Evolutionary conservation across 163 green algal genomes (phyloP).

Genomic region (Scenedesmus sp.): DNA sequence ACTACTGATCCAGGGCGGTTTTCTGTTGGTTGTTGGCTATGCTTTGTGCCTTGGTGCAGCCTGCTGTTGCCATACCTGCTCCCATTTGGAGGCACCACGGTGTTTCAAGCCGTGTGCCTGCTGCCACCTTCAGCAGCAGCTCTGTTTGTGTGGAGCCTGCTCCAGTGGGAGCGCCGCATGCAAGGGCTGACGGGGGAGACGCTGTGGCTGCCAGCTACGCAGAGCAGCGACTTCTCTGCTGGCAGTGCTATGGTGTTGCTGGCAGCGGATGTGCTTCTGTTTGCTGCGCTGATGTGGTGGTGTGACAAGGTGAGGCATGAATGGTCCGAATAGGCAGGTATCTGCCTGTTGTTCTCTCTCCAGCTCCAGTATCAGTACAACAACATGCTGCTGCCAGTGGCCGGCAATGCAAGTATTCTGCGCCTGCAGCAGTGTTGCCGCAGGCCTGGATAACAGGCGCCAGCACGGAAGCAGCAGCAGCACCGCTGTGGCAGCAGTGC

Average conservation of each 20-base stretch:
- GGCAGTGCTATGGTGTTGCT: conserved; percentile 76
- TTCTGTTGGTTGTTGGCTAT: too few relatives aligned
- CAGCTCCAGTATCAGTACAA: too few relatives aligned
- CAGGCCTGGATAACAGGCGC: neutral
- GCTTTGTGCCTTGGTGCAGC: neutral
- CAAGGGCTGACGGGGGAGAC: conserved; percentile 62
- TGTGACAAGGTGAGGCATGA: conserved; percentile 74
- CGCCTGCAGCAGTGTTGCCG: neutral
- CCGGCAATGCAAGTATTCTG: neutral
- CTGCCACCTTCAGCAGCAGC: conserved; percentile 80
- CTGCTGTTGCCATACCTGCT: conserved; percentile 62
- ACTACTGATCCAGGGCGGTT: too few relatives aligned
- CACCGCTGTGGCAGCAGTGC: neutral
- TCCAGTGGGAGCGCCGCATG: conserved; percentile 78
- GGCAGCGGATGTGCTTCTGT: conserved; percentile 80
- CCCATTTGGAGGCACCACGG: conserved; percentile 44
- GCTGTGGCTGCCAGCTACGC: conserved; percentile 63
- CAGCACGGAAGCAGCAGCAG: neutral
- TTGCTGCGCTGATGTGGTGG: conserved; percentile 79
- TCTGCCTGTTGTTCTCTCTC: too few relatives aligned
- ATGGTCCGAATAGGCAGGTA: too few relatives aligned
- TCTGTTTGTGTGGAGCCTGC: conserved; percentile 80
- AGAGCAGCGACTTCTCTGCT: conserved; percentile 68
- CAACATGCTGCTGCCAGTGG: too few relatives aligned
- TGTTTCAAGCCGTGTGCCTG: conserved; percentile 66